These are phyloP conservation scores for Lentinula lateritia DNA, from an alignment of 768 basidiomycete species.

Conservation along the genomic window DNA sequence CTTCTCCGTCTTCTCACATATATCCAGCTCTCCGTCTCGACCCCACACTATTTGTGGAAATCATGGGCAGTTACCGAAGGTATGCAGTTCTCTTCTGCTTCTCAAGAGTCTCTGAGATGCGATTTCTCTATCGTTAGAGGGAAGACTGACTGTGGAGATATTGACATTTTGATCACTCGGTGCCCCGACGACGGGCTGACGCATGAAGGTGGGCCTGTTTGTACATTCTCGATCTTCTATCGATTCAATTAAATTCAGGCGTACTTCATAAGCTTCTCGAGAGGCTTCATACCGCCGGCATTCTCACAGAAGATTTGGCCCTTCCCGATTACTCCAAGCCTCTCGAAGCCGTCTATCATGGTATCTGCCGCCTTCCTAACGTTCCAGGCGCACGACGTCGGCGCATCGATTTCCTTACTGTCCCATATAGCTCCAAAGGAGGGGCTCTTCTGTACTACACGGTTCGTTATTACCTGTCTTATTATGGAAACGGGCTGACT, in stretches of 20 bases:
- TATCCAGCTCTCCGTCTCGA: conserved; percentile 64
- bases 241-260: conserved; percentile 29
- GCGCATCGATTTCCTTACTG: conserved; percentile 79
- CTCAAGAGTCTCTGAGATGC: neutral
- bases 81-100: conserved; percentile 15
- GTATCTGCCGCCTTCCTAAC: conserved; percentile 59
- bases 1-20: neutral
- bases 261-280: conserved; percentile 55
- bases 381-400: conserved; percentile 42
- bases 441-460: conserved; percentile 93
- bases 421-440: conserved; percentile 75
- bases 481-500: neutral
- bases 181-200: conserved; percentile 65
- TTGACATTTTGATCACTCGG: conserved; percentile 85
- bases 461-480: conserved; percentile 30
- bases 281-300: conserved; percentile 46
- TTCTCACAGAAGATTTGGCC: conserved; percentile 79
- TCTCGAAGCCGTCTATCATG: conserved; percentile 77
- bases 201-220: conserved; percentile 50
- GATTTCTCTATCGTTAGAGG: conserved; percentile 42
- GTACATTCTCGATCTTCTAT: conserved; percentile 4
- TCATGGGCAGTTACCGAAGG: conserved; percentile 92
- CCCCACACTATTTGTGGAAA: conserved; percentile 63
- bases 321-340: conserved; percentile 61
- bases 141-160: conserved; percentile 80